Evolutionary conservation across 2,329 filamentous ascomycete species (phyloP).

Genomic region (Paecilomyces variotii): DNA sequence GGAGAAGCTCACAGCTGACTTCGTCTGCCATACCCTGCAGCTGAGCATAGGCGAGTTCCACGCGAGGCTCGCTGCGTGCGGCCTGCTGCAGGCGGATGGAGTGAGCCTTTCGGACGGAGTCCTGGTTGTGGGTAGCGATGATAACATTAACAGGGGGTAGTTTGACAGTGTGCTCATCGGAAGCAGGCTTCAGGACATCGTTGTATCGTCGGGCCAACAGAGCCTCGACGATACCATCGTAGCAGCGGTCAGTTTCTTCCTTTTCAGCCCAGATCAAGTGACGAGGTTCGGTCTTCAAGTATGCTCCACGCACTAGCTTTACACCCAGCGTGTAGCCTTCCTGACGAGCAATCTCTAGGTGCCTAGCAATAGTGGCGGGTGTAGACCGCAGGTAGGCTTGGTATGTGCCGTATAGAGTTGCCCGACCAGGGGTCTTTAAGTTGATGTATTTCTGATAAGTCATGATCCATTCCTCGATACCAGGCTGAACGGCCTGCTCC

Average conservation of each 20-base stretch:
- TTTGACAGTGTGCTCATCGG: constrained; percentile 27
- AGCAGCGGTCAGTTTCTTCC: constrained; percentile 42
- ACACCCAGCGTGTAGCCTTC: constrained; percentile 45
- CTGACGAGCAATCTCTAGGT: constrained; percentile 37
- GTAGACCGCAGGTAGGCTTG: constrained; percentile 47
- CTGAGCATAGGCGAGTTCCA: constrained; percentile 61
- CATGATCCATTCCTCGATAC: constrained; percentile 47
- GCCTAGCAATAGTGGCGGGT: constrained; percentile 35
- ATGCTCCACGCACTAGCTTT: constrained; percentile 48
- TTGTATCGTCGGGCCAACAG: constrained; percentile 54
- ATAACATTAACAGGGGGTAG: constrained; percentile 43
- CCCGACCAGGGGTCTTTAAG: constrained; percentile 32
- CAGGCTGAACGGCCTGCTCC: constrained; percentile 44
- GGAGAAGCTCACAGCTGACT: constrained; percentile 56
- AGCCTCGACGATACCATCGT: constrained; percentile 49
- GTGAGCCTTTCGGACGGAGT: constrained; percentile 46
- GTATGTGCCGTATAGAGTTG: constrained; percentile 49
- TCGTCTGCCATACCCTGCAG: constrained; percentile 96
- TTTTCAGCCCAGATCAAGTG: constrained; percentile 40
- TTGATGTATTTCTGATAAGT: constrained; percentile 48
- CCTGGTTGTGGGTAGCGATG: constrained; percentile 53
- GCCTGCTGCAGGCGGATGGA: constrained; percentile 38
- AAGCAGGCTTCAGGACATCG: constrained; percentile 40
- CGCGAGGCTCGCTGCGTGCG: constrained; percentile 33
- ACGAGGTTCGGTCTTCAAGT: constrained; percentile 42